Base-by-base conservation (phyloP, 169 alveolate species). In the Babesia ovis region DNA sequence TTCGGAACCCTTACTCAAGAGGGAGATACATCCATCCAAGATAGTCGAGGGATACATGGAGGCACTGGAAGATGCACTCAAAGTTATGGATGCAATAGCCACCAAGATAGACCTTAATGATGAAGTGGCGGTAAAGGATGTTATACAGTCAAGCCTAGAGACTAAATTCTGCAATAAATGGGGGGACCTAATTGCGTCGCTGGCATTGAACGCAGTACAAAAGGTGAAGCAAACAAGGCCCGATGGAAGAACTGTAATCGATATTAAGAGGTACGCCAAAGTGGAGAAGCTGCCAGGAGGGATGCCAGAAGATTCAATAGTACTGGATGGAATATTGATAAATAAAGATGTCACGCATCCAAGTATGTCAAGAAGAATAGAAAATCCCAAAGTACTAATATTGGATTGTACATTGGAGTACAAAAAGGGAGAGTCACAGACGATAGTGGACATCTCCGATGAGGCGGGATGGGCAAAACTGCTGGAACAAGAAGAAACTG, bases 281-380 rank as follows among this genome's bases (percentile, higher is more conserved):
- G 98, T 98, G 27, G 99, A 97, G 84, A 98, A 98, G 85, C 95
- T 98, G n/a, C 98, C 99, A 0, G 99, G 99, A n/a, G 99, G 99
- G 4, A 90, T 89, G 42, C 89, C 97, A n/a, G 98, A 93, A 66
- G 99, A 97, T 32, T 93, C 98, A 71, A 75, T 39, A 31, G 99
- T 98, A 35, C 89, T 98, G 22, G 97, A 96, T 75, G 99, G 99
- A 35, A 97, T 97, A 25, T 91, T 97, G 96, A 80, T 97, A 66
- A 96, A 96, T 89, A 97, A 97, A 86, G 99, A 97, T 68, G 98
- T 98, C 18, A 96, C 98, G 29, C 99, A 98, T 84, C 98, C 99
- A n/a, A 94, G 94, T 60, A 98, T 98, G 99, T 84, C 97, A 68
- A 85, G 99, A 43, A 51, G 77, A 42, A 94, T 97, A 32, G 91